phyloP scores from a whole-genome alignment of 1,139 yeast genomes.

The Candida smagusa region DNA sequence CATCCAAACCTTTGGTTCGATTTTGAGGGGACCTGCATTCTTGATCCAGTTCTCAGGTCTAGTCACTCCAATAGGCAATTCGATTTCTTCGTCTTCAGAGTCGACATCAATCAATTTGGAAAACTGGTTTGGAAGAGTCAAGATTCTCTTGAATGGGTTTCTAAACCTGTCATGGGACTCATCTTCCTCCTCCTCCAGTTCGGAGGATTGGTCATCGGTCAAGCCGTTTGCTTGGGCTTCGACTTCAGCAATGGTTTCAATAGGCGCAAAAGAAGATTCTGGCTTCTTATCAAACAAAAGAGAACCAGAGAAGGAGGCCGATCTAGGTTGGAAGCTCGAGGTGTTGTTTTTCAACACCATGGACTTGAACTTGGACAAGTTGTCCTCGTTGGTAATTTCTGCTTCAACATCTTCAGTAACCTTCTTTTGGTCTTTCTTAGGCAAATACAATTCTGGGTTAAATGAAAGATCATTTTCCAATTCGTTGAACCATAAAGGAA shows the following conservation, averaged over 20 bases:
- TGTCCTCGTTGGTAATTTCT: conserved; percentile 50
- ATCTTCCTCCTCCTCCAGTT: conserved; percentile 42
- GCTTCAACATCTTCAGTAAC: conserved; percentile 73
- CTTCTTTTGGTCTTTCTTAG: conserved; percentile 51
- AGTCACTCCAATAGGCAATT: conserved; percentile 82
- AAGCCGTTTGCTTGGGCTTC: conserved; percentile 5
- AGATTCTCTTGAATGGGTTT: conserved; percentile 19
- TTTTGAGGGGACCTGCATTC: conserved; percentile 87
- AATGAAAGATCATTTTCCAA: conserved; percentile 50
- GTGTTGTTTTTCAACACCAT: conserved; percentile 36
- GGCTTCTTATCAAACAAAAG: conserved; percentile 17
- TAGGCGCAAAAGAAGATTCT: conserved; percentile 9
- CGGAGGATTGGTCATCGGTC: conserved; percentile 31
- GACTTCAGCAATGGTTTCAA: conserved; percentile 12
- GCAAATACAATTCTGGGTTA: conserved; percentile 16
- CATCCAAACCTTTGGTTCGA: conserved; percentile 97
- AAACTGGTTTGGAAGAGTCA: conserved; percentile 28
- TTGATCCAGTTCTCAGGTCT: conserved; percentile 78
- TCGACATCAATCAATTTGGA: conserved; percentile 58
- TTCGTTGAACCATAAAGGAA: conserved; percentile 95
- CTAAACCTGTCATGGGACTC: conserved; percentile 32
- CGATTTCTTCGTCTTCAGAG: conserved; percentile 82
- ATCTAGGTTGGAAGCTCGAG: conserved; percentile 32
- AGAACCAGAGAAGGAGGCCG: conserved; percentile 43
- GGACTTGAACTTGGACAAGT: conserved; percentile 41